Evolutionary conservation across 2,329 filamentous ascomycete species (phyloP).

Genomic region (Hymenoscyphus albidus): DNA sequence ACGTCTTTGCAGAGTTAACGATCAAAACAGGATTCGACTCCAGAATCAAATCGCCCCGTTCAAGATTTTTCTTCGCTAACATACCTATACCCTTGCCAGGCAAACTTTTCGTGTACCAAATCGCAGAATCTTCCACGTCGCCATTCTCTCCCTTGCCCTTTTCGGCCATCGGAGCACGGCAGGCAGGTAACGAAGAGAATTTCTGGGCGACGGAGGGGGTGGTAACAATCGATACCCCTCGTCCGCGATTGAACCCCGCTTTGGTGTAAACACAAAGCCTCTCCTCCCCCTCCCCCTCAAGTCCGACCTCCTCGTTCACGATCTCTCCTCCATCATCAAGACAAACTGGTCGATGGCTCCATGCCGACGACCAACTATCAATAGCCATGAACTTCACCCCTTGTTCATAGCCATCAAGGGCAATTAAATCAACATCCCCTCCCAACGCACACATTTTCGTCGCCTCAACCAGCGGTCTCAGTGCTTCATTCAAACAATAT

Average conservation of each 20-base stretch:
- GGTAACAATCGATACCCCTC: constrained; percentile 16
- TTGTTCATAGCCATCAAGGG: background rate
- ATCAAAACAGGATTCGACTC: constrained; percentile 8
- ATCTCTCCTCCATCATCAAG: background rate
- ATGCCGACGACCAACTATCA: background rate
- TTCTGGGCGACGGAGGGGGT: constrained; percentile 11
- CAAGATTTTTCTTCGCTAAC: constrained; percentile 4
- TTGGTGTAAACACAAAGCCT: constrained; percentile 14
- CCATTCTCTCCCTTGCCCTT: no score
- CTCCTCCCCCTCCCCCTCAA: background rate
- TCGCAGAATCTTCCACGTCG: no score
- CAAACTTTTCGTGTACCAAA: constrained; percentile 5
- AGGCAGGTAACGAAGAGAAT: constrained; percentile 7
- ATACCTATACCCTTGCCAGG: constrained; percentile 10
- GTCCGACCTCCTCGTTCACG: background rate
- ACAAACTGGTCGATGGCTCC: constrained; percentile 7
- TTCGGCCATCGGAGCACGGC: background rate
- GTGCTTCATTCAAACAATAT: background rate
- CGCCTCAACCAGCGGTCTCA: background rate
- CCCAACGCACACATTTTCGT: background rate
- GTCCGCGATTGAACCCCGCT: constrained; percentile 2
- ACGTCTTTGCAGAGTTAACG: background rate
- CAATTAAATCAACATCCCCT: background rate
- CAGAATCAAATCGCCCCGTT: constrained; percentile 6
- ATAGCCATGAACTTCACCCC: background rate